A percentile compares a stretch with the other conserved stretches of the same genome.
These are phyloP conservation scores for Neofusicoccum laricinum DNA, from an alignment of 2,329 filamentous ascomycete genomes.

Conservation along the genomic window DNA sequence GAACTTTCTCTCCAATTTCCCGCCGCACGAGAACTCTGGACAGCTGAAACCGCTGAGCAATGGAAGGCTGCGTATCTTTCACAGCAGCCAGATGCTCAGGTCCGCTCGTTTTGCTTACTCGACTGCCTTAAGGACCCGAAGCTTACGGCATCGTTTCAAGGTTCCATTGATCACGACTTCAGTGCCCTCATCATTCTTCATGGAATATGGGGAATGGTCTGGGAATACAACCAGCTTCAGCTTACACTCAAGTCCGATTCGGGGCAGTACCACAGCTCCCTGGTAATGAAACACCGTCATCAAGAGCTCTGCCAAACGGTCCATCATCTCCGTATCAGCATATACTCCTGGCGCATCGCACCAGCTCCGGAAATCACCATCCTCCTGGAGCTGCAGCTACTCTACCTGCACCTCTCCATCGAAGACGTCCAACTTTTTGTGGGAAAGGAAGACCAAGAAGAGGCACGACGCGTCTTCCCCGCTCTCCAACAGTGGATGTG, in stretches of 20 bases:
- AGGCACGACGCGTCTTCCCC: constrained; percentile 59
- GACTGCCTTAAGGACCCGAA: constrained; percentile 44
- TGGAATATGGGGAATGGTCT: constrained; percentile 11
- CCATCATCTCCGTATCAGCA: constrained; percentile 49
- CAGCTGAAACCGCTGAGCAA: constrained; percentile 58
- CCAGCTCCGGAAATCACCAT: constrained; percentile 21
- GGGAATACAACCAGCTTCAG: constrained; percentile 14
- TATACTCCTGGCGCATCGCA: constrained; percentile 24
- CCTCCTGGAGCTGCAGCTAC: constrained; percentile 53
- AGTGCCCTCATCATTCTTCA: not conserved
- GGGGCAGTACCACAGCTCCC: not conserved
- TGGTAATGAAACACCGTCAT: constrained; percentile 49
- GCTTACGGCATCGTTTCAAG: constrained; percentile 48
- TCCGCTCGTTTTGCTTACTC: not conserved
- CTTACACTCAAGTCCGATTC: constrained; percentile 18
- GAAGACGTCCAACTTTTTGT: constrained; percentile 67
- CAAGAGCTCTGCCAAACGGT: constrained; percentile 62
- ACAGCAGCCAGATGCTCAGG: constrained; percentile 22
- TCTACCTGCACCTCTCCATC: constrained; percentile 63
- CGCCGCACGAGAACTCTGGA: constrained; percentile 61
- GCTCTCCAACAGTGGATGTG: constrained; percentile 59
- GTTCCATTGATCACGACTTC: constrained; percentile 47
- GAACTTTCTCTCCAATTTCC: constrained; percentile 67
- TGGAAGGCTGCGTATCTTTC: constrained; percentile 63
- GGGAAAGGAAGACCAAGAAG: constrained; percentile 65